Base-by-base conservation (phyloP, 2,329 filamentous ascomycete genomes). In the Exophiala calicioides region DNA sequence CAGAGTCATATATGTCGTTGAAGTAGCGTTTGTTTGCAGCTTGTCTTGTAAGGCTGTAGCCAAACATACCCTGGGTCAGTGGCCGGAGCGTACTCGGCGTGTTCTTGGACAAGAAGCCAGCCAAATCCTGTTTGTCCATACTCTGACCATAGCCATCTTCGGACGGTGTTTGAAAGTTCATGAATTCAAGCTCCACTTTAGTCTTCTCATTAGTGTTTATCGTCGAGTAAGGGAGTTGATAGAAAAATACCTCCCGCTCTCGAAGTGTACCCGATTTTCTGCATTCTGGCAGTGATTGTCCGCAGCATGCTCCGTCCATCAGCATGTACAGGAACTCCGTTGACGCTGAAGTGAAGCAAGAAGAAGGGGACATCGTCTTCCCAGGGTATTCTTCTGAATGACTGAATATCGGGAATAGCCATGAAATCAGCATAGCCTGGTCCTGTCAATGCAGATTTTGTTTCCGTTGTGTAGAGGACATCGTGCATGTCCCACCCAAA, bases 101-200 rank as follows among this genome's bases (percentile, higher is more conserved):
- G 13, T 44, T 44, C 7, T 36, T 44, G 18, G n/a, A 6, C 3
- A 44, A 18, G 18, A 9, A 44, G 3, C 21, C 32, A 10, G 41
- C 33, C 4, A 44, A 12, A 24, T 44, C 18, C 21, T 32, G 32
- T 16, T 12, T 15, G 10, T 26, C n/a, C 15, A n/a, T n/a, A n/a
- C 24, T 21, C 8, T 19, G 10, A 16, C 49, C 36, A 34, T 61
- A 62, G 30, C 59, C 59, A 40, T 62, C 59, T 46, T 61, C 52
- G 4, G 60, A 56, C 3, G 60, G 60, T 3, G 60, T 60, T 35
- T 61, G 60, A 40, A 62, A 61, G 16, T 62, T 42, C 39, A 42
- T 42, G 15, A 42, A 42, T 21, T 42, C 39, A 7, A 42, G 27
- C 18, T 42, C 39, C 6, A 42, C 39, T 42, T 16, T 13, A 35